Base-by-base conservation (phyloP, 2,329 filamentous ascomycete species). In the Epichloe uncinata region DNA sequence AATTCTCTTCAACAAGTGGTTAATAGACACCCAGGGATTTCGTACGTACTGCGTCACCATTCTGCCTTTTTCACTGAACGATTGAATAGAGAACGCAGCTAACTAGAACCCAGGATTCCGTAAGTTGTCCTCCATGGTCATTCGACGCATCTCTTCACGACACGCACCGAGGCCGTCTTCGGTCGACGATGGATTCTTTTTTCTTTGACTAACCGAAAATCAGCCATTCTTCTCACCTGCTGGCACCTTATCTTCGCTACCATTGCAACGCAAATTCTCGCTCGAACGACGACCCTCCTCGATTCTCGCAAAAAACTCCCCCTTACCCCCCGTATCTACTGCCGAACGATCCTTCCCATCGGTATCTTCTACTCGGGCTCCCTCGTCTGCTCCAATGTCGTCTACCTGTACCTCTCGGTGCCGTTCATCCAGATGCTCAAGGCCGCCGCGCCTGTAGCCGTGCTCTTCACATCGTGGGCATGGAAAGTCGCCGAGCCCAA, bases 1-100 rank as follows among this genome's bases (percentile, higher is more conserved):
- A 54, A 94, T 95, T 62, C 71, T 95, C 54, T 94, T 94, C 75
- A 95, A 95, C 75, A 95, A 95, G 72, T 90, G 85, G 79, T 79
- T 95, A 46, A 77, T 95, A 52, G 80, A 87, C 62, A 48, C 43
- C 11, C 45, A 40, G 55, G 57, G 54, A 48, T 60, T 59, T 33
- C 56, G 58, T 60, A 55, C 46, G 58, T 57, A 48, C 7, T 40
- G 6, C n/a, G 5, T 9, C 16, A 33, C 13, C 15, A 33, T 9
- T 34, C 15, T n/a, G n/a, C 20, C n/a, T 3, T 3, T 16, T 41
- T 40, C 4, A 12, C 15, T 34, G 5, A 11, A 34, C 22, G 7
- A 9, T 7, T 9, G 20, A 44, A 30, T 43, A 12, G 26, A 36
- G 11, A 45, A 36, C 12, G 9, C 43, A 16, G 33, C 43, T 45